A percentile compares a stretch with the other conserved stretches of the same genome.
These are phyloP conservation scores for Alternaria dauci DNA, from an alignment of 2,329 filamentous ascomycete genomes.

Conservation along the genomic window DNA sequence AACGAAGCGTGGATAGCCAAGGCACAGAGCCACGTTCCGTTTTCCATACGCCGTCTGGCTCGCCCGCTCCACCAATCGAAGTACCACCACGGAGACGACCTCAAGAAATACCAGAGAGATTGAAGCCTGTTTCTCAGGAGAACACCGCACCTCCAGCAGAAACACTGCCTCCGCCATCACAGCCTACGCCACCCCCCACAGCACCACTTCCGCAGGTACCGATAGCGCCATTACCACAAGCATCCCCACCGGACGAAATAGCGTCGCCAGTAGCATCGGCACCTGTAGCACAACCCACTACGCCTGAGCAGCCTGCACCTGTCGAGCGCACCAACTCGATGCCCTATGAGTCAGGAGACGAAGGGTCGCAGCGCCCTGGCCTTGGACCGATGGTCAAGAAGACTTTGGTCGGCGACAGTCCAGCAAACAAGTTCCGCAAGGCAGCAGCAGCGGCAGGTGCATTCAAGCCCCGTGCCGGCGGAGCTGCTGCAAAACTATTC, in stretches of 20 bases:
- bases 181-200: slow-evolving; percentile 34
- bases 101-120: slow-evolving; percentile 42
- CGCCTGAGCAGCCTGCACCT: slow-evolving; percentile 14
- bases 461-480: slow-evolving; percentile 89
- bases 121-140: slow-evolving; percentile 28
- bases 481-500: slow-evolving; percentile 80
- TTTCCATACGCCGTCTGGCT: slow-evolving; percentile 36
- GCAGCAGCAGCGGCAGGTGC: slow-evolving; percentile 72
- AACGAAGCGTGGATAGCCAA: slow-evolving; percentile 37
- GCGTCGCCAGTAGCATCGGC: slow-evolving; percentile 45
- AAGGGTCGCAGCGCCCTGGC: slow-evolving; percentile 71
- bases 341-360: slow-evolving; percentile 59
- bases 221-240: slow-evolving; percentile 8
- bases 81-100: slow-evolving; percentile 36
- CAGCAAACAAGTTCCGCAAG: slow-evolving; percentile 80
- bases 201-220: slow-evolving; percentile 41
- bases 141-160: slow-evolving; percentile 16
- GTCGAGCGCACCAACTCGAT: slow-evolving; percentile 55
- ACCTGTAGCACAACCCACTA: slow-evolving; percentile 16
- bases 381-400: slow-evolving; percentile 91
- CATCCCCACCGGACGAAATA: slow-evolving; percentile 29
- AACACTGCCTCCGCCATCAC: slow-evolving; percentile 19
- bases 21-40: slow-evolving; percentile 28
- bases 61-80: slow-evolving; percentile 36
- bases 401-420: slow-evolving; percentile 74